These are phyloP conservation scores for Scenedesmus sp. DNA, from an alignment of 163 green algal species.

Conservation along the genomic window DNA sequence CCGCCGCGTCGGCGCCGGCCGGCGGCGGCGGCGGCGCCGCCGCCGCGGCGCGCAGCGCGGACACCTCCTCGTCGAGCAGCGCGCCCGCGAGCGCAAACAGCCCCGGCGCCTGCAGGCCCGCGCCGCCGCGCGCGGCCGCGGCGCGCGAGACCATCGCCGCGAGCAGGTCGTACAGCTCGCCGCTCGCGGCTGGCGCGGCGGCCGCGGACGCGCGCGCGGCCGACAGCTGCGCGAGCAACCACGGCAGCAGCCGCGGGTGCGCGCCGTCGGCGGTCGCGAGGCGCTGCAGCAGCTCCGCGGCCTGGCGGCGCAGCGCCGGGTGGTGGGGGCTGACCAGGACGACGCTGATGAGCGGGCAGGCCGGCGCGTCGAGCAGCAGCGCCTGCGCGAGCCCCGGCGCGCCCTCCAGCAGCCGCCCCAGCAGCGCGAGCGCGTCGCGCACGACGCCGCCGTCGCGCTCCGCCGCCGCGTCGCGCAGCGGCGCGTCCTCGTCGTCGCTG, in stretches of 20 bases:
- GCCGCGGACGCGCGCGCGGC: conserved; percentile 35
- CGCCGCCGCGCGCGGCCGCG: not conserved
- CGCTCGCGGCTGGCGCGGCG: not conserved
- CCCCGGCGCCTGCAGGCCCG: conserved; percentile 4
- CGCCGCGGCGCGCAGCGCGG: conserved; percentile 50
- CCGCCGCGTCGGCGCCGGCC: conserved; percentile 5
- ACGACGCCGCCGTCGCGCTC: conserved; percentile 35
- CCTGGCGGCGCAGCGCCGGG: conserved; percentile 42
- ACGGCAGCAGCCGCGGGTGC: conserved; percentile 35
- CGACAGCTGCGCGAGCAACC: conserved; percentile 49
- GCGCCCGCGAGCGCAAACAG: conserved; percentile 33
- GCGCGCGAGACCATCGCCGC: not conserved
- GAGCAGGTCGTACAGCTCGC: conserved; percentile 55
- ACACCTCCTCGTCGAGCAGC: conserved; percentile 60
- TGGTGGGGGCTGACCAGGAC: conserved; percentile 51
- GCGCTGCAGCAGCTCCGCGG: conserved; percentile 40
- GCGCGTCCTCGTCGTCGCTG: not conserved
- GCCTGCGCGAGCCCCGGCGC: conserved; percentile 30
- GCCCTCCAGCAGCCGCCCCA: conserved; percentile 43
- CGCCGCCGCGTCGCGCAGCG: not conserved
- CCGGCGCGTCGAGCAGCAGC: conserved; percentile 27
- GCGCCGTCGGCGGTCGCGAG: conserved; percentile 11
- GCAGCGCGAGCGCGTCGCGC: conserved; percentile 41
- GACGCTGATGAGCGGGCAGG: conserved; percentile 5
- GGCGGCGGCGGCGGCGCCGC: conserved; percentile 28